phyloP scores from a whole-genome alignment of 495 filamentous ascomycete genomes.

The Physcia stellaris region DNA sequence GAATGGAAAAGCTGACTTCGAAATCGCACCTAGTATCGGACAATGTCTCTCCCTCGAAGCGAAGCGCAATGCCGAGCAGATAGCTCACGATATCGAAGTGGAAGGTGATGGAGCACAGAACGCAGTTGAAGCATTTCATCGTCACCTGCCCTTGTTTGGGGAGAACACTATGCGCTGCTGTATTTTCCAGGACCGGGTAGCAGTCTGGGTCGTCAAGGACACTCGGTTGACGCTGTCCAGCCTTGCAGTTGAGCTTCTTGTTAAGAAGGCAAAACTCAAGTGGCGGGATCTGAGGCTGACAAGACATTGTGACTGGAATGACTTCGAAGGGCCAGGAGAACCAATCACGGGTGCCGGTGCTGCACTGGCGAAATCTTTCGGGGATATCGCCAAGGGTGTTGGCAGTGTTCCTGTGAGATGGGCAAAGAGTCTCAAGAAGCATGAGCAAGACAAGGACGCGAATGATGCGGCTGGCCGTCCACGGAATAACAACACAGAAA shows the following conservation, averaged over 20 bases:
- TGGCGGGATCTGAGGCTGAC: conserved; percentile 53
- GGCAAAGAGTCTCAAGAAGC: conserved; percentile 35
- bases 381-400: conserved; percentile 40
- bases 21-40: no score
- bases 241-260: conserved; percentile 50
- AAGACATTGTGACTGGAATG: conserved; percentile 63
- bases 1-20: no score
- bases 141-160: conserved; percentile 40
- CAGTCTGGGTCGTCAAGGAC: conserved; percentile 50
- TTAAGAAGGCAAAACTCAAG: conserved; percentile 41
- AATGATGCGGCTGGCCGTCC: not conserved
- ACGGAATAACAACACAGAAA: no score
- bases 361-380: conserved; percentile 39
- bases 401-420: conserved; percentile 44
- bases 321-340: conserved; percentile 65
- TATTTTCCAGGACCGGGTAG: conserved; percentile 47
- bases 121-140: conserved; percentile 58
- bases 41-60: conserved; percentile 49
- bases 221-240: conserved; percentile 42
- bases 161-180: conserved; percentile 53
- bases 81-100: conserved; percentile 45
- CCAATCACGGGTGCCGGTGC: conserved; percentile 51
- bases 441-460: conserved; percentile 27
- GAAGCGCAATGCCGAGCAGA: conserved; percentile 36
- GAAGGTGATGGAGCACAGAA: conserved; percentile 66